Evolutionary conservation across 495 filamentous ascomycete species (phyloP).

Genomic region (Penicillium psychrofluorescens): DNA sequence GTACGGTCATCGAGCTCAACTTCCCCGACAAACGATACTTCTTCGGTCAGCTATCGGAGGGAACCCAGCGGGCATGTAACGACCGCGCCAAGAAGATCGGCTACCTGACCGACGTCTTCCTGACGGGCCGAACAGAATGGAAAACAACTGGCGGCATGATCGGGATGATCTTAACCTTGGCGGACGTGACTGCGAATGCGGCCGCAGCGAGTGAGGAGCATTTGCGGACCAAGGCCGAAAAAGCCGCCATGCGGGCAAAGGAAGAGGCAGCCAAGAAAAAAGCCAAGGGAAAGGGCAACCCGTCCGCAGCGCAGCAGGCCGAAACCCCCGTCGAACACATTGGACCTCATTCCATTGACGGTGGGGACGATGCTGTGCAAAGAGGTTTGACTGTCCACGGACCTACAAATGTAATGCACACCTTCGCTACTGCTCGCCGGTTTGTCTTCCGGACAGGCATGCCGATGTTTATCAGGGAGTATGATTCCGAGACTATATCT

Average conservation of each 20-base stretch:
- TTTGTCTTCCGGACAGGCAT: slow-evolving; percentile 86
- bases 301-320: too few relatives aligned
- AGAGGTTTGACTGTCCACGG: slow-evolving; percentile 62
- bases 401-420: slow-evolving; percentile 66
- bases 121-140: slow-evolving; percentile 75
- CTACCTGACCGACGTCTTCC: slow-evolving; percentile 66
- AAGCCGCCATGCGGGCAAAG: too few relatives aligned
- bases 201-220: slow-evolving; percentile 20
- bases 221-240: too few relatives aligned
- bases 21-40: slow-evolving; percentile 78
- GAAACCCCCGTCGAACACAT: too few relatives aligned
- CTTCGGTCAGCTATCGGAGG: slow-evolving; percentile 80
- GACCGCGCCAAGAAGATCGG: slow-evolving; percentile 54
- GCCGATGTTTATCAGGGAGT: slow-evolving; percentile 61
- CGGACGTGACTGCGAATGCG: slow-evolving; percentile 47
- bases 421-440: slow-evolving; percentile 69
- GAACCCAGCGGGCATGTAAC: slow-evolving; percentile 67
- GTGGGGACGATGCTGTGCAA: slow-evolving; percentile 5
- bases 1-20: slow-evolving; percentile 65
- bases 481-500: slow-evolving; percentile 35
- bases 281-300: not conserved
- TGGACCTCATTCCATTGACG: not conserved
- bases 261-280: slow-evolving; percentile 18
- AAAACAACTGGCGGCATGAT: slow-evolving; percentile 69
- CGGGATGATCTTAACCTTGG: slow-evolving; percentile 74